Percentiles rank a stretch among this genome's conserved stretches.
Evolutionary conservation across 1,284 basidiomycete genomes (phyloP).

Genomic region (Trichosporon ovoides): DNA sequence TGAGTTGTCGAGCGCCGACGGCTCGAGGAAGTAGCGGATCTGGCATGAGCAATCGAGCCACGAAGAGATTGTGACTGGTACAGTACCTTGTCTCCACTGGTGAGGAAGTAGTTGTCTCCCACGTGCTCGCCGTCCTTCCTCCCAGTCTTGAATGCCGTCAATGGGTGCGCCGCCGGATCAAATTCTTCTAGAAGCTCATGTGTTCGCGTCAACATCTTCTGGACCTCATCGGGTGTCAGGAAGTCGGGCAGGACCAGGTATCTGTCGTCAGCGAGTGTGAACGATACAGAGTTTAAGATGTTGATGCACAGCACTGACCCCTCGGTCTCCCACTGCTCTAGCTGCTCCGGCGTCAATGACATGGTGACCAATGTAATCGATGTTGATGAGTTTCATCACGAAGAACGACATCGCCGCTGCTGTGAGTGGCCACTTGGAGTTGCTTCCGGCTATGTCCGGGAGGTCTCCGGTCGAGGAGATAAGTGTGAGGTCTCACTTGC

Average conservation of each 20-base stretch:
- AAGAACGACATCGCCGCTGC: neutral
- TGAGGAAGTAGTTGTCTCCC: conserved; percentile 85
- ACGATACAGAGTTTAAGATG: neutral
- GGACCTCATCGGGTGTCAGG: conserved; percentile 57
- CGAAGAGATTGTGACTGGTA: neutral
- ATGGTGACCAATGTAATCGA: conserved; percentile 10
- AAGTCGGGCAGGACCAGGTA: conserved; percentile 76
- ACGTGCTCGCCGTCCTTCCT: conserved; percentile 56
- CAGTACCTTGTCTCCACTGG: conserved; percentile 84
- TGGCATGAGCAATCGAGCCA: conserved; percentile 10
- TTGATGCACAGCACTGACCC: conserved; percentile 30
- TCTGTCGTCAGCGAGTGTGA: conserved; percentile 37
- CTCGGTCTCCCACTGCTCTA: conserved; percentile 30
- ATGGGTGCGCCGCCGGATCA: conserved; percentile 68
- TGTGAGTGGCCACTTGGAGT: neutral
- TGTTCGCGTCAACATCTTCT: conserved; percentile 62
- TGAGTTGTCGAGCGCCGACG: conserved; percentile 28
- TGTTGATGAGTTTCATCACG: neutral
- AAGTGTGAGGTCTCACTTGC: too few species aligned
- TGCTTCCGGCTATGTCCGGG: neutral
- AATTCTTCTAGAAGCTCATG: conserved; percentile 72
- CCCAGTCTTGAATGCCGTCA: conserved; percentile 83
- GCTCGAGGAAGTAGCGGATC: conserved; percentile 47
- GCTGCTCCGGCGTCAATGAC: conserved; percentile 33
- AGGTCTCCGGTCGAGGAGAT: too few species aligned